phyloP scores from a whole-genome alignment of 352 stramenopile species.

The Peronospora farinosa region DNA sequence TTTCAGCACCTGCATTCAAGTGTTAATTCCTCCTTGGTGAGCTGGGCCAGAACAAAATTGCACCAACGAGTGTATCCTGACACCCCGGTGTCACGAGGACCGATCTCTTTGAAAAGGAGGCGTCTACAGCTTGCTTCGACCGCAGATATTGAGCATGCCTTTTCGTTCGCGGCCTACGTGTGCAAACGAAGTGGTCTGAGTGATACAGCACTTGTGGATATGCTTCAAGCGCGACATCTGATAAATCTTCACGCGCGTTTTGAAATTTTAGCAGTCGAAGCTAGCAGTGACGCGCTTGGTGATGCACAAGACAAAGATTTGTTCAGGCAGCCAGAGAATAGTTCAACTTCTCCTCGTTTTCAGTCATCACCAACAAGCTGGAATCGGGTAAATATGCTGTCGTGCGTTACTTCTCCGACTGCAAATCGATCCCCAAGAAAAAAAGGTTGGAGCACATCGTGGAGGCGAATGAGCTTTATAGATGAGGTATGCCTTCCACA shows the following conservation, averaged over 20 bases:
- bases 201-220: constrained; percentile 78
- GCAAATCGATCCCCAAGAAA: constrained; percentile 9
- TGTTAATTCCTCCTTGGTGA: constrained; percentile 52
- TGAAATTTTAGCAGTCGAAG: constrained; percentile 43
- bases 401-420: constrained; percentile 22
- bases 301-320: constrained; percentile 6
- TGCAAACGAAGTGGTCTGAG: constrained; percentile 79
- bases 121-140: constrained; percentile 40
- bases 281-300: constrained; percentile 6
- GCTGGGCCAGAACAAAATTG: constrained; percentile 55
- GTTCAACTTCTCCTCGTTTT: constrained; percentile 29
- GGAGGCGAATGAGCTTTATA: constrained; percentile 57
- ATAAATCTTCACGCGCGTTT: constrained; percentile 67
- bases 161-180: constrained; percentile 75
- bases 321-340: constrained; percentile 2
- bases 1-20: constrained; percentile 79
- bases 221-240: constrained; percentile 78
- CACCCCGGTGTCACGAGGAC: constrained; percentile 3
- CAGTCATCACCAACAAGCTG: constrained; percentile 21
- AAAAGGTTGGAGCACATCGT: constrained; percentile 31
- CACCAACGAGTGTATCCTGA: constrained; percentile 25
- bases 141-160: constrained; percentile 78
- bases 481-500: constrained; percentile 25
- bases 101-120: constrained; percentile 13
- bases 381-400: constrained; percentile 14